Percentiles rank a stretch among this genome's conserved stretches.
Evolutionary conservation across 768 basidiomycete genomes (phyloP).

Genomic region (Tricholoma matsutake): DNA sequence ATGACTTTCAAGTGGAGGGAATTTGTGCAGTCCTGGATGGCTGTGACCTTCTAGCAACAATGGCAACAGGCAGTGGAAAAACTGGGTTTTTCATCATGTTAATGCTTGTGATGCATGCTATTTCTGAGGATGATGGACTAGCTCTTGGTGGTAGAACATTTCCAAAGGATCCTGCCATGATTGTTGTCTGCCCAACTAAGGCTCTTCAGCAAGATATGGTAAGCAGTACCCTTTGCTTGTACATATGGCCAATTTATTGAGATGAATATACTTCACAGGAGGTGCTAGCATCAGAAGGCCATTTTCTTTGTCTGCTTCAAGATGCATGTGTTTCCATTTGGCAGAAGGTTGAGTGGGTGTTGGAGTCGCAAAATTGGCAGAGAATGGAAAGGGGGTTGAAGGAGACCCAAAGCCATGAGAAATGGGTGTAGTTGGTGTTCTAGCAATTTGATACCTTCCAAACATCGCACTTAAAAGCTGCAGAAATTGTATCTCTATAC

Average conservation of each 20-base stretch:
- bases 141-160: neutral
- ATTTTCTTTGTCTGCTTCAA: neutral
- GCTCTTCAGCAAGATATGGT: conserved; percentile 5
- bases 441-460: neutral
- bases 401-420: neutral
- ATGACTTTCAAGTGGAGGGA: no score
- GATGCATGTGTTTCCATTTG: neutral
- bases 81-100: conserved; percentile 17
- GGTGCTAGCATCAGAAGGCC: neutral
- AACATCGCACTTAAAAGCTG: neutral
- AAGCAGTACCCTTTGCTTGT: neutral
- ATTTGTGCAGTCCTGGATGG: conserved; percentile 16
- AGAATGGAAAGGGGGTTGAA: neutral
- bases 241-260: neutral
- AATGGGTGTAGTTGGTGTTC: neutral
- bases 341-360: neutral
- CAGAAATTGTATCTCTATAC: no score
- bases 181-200: conserved; percentile 6
- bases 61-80: conserved; percentile 15
- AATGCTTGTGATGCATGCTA: conserved; percentile 13
- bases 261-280: neutral
- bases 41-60: conserved; percentile 12
- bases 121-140: conserved; percentile 6
- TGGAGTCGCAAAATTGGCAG: neutral
- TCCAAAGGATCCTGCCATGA: conserved; percentile 4